Evolutionary conservation across 1,284 basidiomycete species (phyloP).

Genomic region (Laetiporus sulphureus): DNA sequence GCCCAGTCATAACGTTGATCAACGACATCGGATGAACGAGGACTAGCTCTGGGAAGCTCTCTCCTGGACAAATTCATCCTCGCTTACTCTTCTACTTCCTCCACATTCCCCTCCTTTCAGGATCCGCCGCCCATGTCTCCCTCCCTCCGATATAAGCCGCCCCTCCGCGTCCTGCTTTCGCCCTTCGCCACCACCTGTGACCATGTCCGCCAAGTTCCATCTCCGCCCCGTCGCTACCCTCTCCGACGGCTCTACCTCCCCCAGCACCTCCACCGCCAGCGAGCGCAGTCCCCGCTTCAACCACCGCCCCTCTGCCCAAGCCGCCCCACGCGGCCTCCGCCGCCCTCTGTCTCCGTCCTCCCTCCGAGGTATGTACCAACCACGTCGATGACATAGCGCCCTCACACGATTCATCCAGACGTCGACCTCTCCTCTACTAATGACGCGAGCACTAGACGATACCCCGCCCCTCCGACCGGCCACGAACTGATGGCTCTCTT

Average conservation of each 20-base stretch:
- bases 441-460: slow-evolving; percentile 42
- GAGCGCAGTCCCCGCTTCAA: slow-evolving; percentile 19
- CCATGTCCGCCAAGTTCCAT: slow-evolving; percentile 18
- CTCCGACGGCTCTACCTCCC: slow-evolving; percentile 18
- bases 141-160: slow-evolving; percentile 7
- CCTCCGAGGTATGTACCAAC: slow-evolving; percentile 39
- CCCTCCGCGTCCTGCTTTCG: slow-evolving; percentile 10
- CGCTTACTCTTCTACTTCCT: slow-evolving; percentile 1
- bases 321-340: slow-evolving; percentile 15
- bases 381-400: slow-evolving; percentile 7
- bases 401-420: slow-evolving; percentile 30
- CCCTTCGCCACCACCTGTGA: slow-evolving; percentile 8
- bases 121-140: slow-evolving; percentile 4
- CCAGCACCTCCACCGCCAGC: slow-evolving; percentile 22
- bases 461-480: slow-evolving; percentile 67
- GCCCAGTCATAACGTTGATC: neutral
- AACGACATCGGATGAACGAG: slow-evolving; percentile 3
- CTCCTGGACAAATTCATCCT: neutral
- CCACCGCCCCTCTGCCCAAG: slow-evolving; percentile 9
- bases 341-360: slow-evolving; percentile 28
- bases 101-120: slow-evolving; percentile 6
- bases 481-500: slow-evolving; percentile 79
- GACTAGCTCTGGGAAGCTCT: neutral
- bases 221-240: slow-evolving; percentile 20
- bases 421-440: slow-evolving; percentile 47